Percentiles rank a stretch among this genome's conserved stretches.
Conservation (phyloP, 2,329 filamentous ascomycete species). For the Cladosporium cucumerinum region DNA sequence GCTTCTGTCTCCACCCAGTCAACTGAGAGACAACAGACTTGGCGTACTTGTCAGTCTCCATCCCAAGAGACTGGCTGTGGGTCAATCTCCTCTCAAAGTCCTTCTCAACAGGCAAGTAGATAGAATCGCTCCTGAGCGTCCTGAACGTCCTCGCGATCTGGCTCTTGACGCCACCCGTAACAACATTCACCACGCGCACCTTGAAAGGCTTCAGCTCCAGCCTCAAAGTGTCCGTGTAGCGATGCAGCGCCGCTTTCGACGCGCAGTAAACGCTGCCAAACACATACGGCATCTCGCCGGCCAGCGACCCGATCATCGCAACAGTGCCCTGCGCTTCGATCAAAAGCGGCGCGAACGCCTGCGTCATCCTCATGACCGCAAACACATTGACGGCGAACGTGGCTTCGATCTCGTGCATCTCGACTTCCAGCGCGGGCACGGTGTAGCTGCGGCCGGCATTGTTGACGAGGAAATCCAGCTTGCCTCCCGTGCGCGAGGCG, state of each 20-base stretch:
- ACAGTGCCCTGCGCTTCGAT: constrained; percentile 44
- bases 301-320: constrained; percentile 38
- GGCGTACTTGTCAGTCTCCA: constrained; percentile 54
- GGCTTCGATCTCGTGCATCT: constrained; percentile 45
- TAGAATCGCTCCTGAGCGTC: constrained; percentile 45
- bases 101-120: constrained; percentile 51
- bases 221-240: constrained; percentile 56
- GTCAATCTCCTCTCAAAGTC: constrained; percentile 52
- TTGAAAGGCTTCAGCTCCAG: constrained; percentile 55
- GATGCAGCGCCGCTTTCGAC: constrained; percentile 58
- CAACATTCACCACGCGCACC: constrained; percentile 46
- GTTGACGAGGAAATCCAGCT: constrained; percentile 57
- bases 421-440: constrained; percentile 55
- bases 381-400: constrained; percentile 57
- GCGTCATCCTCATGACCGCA: constrained; percentile 56
- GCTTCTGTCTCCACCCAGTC: constrained; percentile 38
- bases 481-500: constrained; percentile 44
- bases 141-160: constrained; percentile 55
- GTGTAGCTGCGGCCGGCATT: constrained; percentile 58
- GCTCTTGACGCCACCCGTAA: constrained; percentile 60
- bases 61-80: constrained; percentile 53
- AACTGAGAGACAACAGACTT: constrained; percentile 53
- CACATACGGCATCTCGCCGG: constrained; percentile 44
- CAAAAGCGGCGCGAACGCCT: constrained; percentile 55
- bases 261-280: constrained; percentile 53